phyloP scores from a whole-genome alignment of 2,329 filamentous ascomycete species.

The Xylariaceae sp. region DNA sequence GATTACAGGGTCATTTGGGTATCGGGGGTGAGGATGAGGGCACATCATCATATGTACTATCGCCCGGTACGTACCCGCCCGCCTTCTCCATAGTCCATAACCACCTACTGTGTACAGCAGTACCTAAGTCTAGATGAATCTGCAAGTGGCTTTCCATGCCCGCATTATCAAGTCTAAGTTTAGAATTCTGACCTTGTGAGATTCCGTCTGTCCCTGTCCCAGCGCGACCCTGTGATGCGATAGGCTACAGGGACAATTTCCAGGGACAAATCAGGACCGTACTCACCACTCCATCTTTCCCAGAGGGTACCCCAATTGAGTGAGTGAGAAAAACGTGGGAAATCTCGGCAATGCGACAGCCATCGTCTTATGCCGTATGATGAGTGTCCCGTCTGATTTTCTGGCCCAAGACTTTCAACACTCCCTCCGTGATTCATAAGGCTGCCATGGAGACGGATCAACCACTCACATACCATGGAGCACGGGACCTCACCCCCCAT shows the following conservation, averaged over 20 bases:
- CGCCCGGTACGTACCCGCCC: background rate
- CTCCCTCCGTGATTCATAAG: background rate
- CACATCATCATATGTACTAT: background rate
- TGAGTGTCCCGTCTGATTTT: background rate
- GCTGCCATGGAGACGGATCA: background rate
- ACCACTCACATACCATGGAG: background rate
- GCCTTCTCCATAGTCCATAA: background rate
- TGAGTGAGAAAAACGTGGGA: background rate
- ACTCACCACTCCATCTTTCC: background rate
- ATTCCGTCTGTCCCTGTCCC: background rate
- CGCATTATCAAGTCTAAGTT: background rate
- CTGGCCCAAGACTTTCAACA: background rate
- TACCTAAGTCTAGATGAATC: no score
- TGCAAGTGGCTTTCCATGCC: constrained; percentile 5
- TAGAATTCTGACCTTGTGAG: background rate
- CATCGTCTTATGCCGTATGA: background rate
- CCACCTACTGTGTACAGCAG: no score
- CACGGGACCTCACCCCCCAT: background rate
- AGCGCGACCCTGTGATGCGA: background rate
- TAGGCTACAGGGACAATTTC: background rate
- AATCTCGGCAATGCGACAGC: background rate
- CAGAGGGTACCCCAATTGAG: background rate
- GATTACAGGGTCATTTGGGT: background rate
- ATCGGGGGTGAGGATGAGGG: no score
- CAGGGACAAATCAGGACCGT: background rate